Conservation (phyloP, 495 filamentous ascomycete genomes). For the Pyrenula aspistea region DNA sequence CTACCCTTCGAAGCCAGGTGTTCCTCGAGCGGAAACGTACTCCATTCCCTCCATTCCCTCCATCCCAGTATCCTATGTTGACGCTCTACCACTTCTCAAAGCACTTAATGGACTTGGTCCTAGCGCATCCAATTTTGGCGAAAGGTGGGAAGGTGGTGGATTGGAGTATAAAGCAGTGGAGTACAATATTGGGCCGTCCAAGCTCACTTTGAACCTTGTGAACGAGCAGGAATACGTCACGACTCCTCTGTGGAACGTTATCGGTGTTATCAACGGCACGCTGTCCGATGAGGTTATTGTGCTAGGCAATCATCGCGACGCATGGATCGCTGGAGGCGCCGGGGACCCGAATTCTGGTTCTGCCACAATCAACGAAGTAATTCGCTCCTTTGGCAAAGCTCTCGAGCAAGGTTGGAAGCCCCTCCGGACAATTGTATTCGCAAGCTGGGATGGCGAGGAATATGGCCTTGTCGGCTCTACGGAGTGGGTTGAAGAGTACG, state of each 20-base stretch:
- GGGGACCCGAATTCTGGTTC: conserved; percentile 81
- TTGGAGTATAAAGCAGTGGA: conserved; percentile 73
- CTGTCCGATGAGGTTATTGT: conserved; percentile 78
- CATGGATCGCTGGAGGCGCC: conserved; percentile 84
- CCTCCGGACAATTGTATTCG: conserved; percentile 65
- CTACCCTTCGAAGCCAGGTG: conserved; percentile 85
- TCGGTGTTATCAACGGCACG: conserved; percentile 87
- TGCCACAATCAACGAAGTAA: conserved; percentile 77
- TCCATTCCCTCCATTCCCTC: conserved; percentile 80
- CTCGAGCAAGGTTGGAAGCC: conserved; percentile 73
- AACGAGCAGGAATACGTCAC: conserved; percentile 85
- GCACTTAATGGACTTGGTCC: conserved; percentile 84
- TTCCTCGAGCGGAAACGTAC: conserved; percentile 59
- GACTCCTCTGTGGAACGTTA: conserved; percentile 89
- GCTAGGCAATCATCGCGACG: conserved; percentile 92
- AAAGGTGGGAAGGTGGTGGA: conserved; percentile 59
- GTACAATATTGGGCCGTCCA: conserved; percentile 82
- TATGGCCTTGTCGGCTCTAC: conserved; percentile 60
- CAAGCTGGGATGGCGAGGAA: conserved; percentile 69
- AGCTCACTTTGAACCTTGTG: conserved; percentile 64
- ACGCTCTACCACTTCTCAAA: conserved; percentile 74
- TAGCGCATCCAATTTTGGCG: conserved; percentile 62
- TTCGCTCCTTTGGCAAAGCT: conserved; percentile 70
- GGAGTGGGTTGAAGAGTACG: conserved; percentile 71
- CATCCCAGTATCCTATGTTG: conserved; percentile 77